Base-by-base conservation (phyloP, 306 rosid genomes). In the Dalbergia oliveri region DNA sequence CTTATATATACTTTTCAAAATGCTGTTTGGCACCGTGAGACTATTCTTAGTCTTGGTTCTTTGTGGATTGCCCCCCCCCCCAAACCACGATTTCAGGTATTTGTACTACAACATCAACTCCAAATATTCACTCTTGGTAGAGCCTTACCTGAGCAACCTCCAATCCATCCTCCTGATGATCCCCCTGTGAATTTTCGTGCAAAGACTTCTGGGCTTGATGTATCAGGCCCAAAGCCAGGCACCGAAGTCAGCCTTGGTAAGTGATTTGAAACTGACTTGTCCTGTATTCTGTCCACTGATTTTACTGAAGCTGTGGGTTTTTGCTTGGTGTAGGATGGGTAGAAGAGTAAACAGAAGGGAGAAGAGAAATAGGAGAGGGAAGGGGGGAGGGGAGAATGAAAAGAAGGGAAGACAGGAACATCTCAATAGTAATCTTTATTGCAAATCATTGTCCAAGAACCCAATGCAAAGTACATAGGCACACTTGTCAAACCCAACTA, bases 41-140 rank as follows among this genome's bases (percentile, higher is more conserved):
- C 66, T 74, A 47, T 60, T 86, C 69, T 83, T 10, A 37, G 23
- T 53, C 76, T 12, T 51, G 54, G 23, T 72, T 62, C 75, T 71
- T 86, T 34, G 18, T 16, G 60, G 9, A 59, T 75, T n/a, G n/a
- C n/a, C n/a, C n/a, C n/a, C n/a, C n/a, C n/a, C n/a, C n/a, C n/a
- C n/a, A n/a, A n/a, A n/a, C n/a, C n/a, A n/a, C 79, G 68, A 51
- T 79, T 76, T 76, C 79, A 95, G 98, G 97, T 89, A 45, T 95
- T 93, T 85, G 98, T 93, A 56, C 92, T 95, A 58, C 88, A 87
- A 23, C 93, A 93, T 84, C 98, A 95, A 86, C 94, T 95, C 78
- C 98, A 86, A 64, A 84, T 90, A 66, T 93, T 95, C 87, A 84
- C 93, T 65, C 90, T 89, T 47, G 98, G 97, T 69, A 91, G 84